Evolutionary conservation across 371 early-diverging fungal species (phyloP), one percentile per base, ranked within the genome.

Genomic region (Rhizomucor miehei): DNA sequence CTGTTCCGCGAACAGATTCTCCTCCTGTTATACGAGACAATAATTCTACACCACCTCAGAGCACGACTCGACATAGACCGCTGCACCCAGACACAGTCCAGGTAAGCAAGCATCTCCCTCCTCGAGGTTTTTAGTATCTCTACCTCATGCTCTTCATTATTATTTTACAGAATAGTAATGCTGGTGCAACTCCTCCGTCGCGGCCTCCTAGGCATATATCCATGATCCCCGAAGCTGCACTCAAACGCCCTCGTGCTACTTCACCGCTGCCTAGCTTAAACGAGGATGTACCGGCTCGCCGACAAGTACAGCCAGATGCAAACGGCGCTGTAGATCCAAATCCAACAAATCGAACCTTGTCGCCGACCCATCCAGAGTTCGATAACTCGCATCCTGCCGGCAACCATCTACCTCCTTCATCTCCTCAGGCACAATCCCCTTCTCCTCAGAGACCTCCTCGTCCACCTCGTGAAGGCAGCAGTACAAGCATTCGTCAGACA

Each of bases 191-290:
- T 35, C 19, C 51, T 13, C 47, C 51, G 6, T 49, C 40, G 23
- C 60, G 71, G 54, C 77, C 77, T 21, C 71, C 69, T 9, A 47
- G 77, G 37, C 77, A 77, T 41, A 66, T 69, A 24, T 73, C 73
- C n/a, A 57, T 51, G 51, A 67, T 78, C 1, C 75, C 79, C 17
- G 69, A 73, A 46, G 79, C 75, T 11, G 79, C 71, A 5, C 61
- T 73, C 34, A 62, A 73, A 24, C 71, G 79, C n/a, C 75, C 73
- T 25, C 60, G 73, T 9, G 65, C 73, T n/a, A 60, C 63, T 3
- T 70, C 79, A 1, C 79, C 75, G 19, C 50, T 69, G 29, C 59
- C 66, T 13, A 29, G 8, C 29, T 29, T 8, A 3, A 29, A 8
- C 29, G 29, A 29, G 29, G 29, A 29, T 8, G 8, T 8, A 29